Evolutionary conservation across 768 basidiomycete species (phyloP), one percentile per base, ranked within the genome.

Genomic region (Xerocomus potaroensis): DNA sequence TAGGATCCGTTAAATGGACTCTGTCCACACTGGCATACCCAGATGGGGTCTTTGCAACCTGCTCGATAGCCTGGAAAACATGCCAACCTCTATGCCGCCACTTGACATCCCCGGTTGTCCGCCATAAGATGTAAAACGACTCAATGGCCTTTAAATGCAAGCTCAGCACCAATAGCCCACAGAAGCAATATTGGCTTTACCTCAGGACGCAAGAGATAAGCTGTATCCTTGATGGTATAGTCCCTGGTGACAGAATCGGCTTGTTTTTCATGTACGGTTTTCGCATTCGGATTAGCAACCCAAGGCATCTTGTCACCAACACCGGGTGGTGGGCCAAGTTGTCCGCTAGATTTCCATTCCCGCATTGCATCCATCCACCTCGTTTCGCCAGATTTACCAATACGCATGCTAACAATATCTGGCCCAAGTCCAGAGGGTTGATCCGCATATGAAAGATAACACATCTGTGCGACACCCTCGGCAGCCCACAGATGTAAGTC

Each of bases 401-500:
- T 55, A 23, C 59, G 64, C 64, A 65, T 64, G 19, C 44, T 47
- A 79, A 79, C 1, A 57, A 23, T 19, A 76, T 90, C 87, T 1
- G 87, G 82, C 12, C 79, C 83, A 24, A 90, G 63, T 3, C 87
- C 86, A 3, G 77, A 72, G 6, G 79, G 75, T 58, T 83, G 78
- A 58, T 89, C 87, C 1, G 81, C 83, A 57, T 88, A 89, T 40
- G 78, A 75, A 22, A 81, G 57, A 68, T 78, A 87, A 59, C 87
- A 89, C 12, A 74, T 83, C 58, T 84, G 76, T 26, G 83, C 81
- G 21, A 90, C 70, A 15, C 86, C 86, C 59, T 87, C 76, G 2
- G 87, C 87, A 4, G 82, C 87, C 81, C 84, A 88, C 43, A 79
- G 67, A 58, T 88, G 85, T 23, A 84, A 59, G n/a, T 83, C 72